Conservation (phyloP, 2,329 filamentous ascomycete genomes). For the Pyrenophora seminiperda region DNA sequence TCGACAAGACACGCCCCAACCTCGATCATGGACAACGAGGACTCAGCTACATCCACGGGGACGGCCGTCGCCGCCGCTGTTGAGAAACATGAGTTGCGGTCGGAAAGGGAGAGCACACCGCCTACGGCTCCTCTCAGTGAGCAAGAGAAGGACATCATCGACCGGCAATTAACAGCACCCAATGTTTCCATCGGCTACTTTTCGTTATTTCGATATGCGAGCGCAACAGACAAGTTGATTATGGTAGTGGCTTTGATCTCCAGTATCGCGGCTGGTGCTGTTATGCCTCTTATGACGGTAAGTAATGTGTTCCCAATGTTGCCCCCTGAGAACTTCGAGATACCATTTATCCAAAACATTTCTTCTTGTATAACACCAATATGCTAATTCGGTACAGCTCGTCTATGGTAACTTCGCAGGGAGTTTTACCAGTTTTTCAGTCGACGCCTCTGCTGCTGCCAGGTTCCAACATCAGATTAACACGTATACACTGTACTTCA, state of each 20-base stretch:
- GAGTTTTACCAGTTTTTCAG: constrained; percentile 44
- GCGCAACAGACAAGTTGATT: constrained; percentile 47
- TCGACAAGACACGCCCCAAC: constrained; percentile 16
- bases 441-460: constrained; percentile 32
- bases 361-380: neutral
- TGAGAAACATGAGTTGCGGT: constrained; percentile 31
- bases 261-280: constrained; percentile 74
- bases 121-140: constrained; percentile 36
- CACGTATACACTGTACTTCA: constrained; percentile 45
- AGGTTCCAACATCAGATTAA: constrained; percentile 40
- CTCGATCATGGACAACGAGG: constrained; percentile 22
- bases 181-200: constrained; percentile 52
- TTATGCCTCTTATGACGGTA: constrained; percentile 73
- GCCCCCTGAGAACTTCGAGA: neutral
- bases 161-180: constrained; percentile 51
- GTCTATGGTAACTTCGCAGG: constrained; percentile 49
- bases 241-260: constrained; percentile 63
- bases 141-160: constrained; percentile 43
- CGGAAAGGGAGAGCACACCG: constrained; percentile 28
- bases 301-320: neutral
- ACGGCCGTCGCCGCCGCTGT: constrained; percentile 24
- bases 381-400: constrained; percentile 27
- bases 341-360: too few species aligned
- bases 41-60: constrained; percentile 18
- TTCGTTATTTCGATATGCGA: constrained; percentile 55